Conservation (phyloP, 163 green algal species). For the Volvox carteri region DNA sequence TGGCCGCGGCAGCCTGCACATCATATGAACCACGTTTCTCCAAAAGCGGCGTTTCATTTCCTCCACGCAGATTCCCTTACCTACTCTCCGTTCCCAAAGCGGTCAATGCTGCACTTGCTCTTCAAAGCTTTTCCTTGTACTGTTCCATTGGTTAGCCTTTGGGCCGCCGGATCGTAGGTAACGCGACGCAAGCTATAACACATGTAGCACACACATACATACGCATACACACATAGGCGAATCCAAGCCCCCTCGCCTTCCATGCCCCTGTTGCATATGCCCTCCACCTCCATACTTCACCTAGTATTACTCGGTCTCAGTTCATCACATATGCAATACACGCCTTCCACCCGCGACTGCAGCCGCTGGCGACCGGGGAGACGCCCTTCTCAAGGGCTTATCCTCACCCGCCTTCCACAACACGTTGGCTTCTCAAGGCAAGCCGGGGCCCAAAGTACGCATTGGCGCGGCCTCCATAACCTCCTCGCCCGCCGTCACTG, state of each 20-base stretch:
- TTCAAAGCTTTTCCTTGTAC: no score
- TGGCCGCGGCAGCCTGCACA: no score
- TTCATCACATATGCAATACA: no score
- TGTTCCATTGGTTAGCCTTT: no score
- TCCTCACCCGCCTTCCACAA: constrained; percentile 1
- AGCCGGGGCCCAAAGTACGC: neutral
- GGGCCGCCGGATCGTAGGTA: no score
- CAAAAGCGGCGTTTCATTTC: neutral
- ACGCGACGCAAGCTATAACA: no score
- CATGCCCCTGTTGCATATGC: neutral
- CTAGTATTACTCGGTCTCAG: no score
- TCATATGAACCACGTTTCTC: neutral
- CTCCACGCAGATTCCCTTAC: no score
- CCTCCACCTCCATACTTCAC: neutral
- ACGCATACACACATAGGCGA: no score
- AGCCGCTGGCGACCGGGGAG: neutral
- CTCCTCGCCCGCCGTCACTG: neutral
- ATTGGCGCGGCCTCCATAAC: neutral
- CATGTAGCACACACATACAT: no score
- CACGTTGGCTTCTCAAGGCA: neutral
- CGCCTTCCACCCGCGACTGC: neutral
- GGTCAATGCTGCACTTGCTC: no score
- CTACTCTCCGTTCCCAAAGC: no score
- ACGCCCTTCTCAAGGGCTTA: neutral
- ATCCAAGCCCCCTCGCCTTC: neutral